Base-by-base conservation (phyloP, 2,329 filamentous ascomycete species). In the Epichloe typhina region DNA sequence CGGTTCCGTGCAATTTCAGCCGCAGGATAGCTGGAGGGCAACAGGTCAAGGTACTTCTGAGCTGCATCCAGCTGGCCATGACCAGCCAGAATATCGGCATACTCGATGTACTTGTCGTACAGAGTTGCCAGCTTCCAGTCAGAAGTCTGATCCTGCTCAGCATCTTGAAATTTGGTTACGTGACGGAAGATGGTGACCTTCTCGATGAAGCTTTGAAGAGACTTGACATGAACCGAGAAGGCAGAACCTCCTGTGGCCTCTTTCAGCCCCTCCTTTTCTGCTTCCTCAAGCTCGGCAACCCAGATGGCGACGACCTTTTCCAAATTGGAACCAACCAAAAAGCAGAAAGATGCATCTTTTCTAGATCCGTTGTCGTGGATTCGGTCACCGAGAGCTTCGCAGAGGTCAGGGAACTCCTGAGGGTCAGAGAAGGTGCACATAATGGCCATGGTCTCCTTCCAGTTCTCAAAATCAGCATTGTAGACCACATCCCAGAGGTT, bases 401-500 rank as follows among this genome's bases (percentile, higher is more conserved):
- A 98, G 11, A 98, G 82, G 63, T 96, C 89, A 5, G 91, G 82
- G 65, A 98, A 98, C 59, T 98, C 91, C 39, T 80, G 79, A 43
- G 89, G 85, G 55, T 94, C 84, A 0, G 93, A 93, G 67, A 91
- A 98, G 1, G 93, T 97, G 76, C 93, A 98, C 50, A 98, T 73
- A 1, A 90, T 86, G 31, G 88, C 90, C 86, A 98, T 94, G 3
- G 91, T 84, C 68, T 97, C 93, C 70, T 94, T 97, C 94, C 93
- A 98, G 68, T 93, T 86, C 49, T 79, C 77, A 44, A 98, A 72
- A 62, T 96, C 87, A 7, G 91, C 93, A 62, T 98, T 98, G 70
- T 97, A 88, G 7, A 97, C 93, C 44, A 97, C 79, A 69, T 98
- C 93, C 93, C 91, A 97, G 2, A 98, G 76, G 62, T 98, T 96